Conservation (phyloP, 1,139 yeast species). For the Geotrichum australiense region DNA sequence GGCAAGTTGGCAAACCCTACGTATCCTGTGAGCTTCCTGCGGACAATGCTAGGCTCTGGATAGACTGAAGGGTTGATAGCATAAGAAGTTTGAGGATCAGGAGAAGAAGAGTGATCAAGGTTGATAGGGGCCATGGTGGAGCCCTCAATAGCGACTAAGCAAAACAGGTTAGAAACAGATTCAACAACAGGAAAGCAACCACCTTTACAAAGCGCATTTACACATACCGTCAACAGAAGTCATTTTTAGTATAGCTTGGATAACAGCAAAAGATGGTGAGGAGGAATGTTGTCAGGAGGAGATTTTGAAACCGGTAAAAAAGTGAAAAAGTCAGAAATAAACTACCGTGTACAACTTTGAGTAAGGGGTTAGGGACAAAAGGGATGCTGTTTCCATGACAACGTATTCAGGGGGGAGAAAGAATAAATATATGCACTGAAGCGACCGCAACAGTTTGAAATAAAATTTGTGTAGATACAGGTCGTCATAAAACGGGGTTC, state of each 20-base stretch:
- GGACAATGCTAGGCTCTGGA: conserved; percentile 41
- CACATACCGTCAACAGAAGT: conserved; percentile 15
- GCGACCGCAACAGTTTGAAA: not conserved
- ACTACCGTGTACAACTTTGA: not conserved
- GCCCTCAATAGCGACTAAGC: conserved; percentile 12
- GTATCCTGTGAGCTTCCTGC: conserved; percentile 79
- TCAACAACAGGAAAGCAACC: no score
- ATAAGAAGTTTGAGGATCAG: conserved; percentile 8
- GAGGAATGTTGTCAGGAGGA: conserved; percentile 1
- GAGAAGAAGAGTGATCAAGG: conserved; percentile 10
- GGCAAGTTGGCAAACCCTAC: conserved; percentile 98
- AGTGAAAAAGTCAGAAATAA: not conserved
- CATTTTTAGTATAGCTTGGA: conserved; percentile 2
- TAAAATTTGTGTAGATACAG: no score
- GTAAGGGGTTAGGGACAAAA: not conserved
- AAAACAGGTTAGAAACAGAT: not conserved
- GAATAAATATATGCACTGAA: no score
- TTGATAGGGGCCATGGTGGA: conserved; percentile 15
- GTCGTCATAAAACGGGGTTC: no score
- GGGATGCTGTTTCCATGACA: conserved; percentile 6
- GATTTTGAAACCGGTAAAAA: not conserved
- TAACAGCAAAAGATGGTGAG: conserved; percentile 2
- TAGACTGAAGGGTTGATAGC: conserved; percentile 2
- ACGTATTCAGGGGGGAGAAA: conserved; percentile 13
- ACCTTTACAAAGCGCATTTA: no score